These are phyloP conservation scores for Arabidopsis hybrid DNA, from an alignment of 441 rosid genomes.

Conservation along the genomic window DNA sequence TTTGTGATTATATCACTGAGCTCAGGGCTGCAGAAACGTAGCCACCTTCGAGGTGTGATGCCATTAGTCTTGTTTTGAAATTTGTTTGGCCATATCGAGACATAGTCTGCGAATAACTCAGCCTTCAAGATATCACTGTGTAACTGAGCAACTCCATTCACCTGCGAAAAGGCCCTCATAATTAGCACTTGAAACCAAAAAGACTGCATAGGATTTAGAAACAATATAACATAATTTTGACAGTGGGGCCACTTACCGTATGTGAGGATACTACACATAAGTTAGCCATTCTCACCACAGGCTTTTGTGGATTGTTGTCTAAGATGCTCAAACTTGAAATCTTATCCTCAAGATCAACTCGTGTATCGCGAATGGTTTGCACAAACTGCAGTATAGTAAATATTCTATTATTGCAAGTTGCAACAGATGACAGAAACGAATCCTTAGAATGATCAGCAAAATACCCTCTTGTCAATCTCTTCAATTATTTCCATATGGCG, in stretches of 20 bases:
- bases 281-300: slow-evolving; percentile 99
- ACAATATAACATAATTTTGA: background rate
- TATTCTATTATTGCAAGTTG: slow-evolving; percentile 11
- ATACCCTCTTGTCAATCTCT: slow-evolving; percentile 94
- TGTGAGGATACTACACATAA: slow-evolving; percentile 92
- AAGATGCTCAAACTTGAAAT: slow-evolving; percentile 75
- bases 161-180: slow-evolving; percentile 56
- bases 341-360: slow-evolving; percentile 82
- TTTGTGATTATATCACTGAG: slow-evolving; percentile 91
- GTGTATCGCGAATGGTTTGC: slow-evolving; percentile 58
- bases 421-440: slow-evolving; percentile 22
- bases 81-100: slow-evolving; percentile 91
- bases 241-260: slow-evolving; percentile 62
- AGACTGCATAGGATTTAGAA: background rate
- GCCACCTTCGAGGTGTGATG: slow-evolving; percentile 98
- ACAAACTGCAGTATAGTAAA: slow-evolving; percentile 67
- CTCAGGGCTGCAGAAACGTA: slow-evolving; percentile 95
- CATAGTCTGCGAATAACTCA: slow-evolving; percentile 92
- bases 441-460: slow-evolving; percentile 16
- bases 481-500: slow-evolving; percentile 99
- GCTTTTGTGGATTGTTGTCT: slow-evolving; percentile 91
- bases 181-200: slow-evolving; percentile 26
- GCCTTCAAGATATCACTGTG: slow-evolving; percentile 95
- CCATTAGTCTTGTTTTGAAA: slow-evolving; percentile 99
- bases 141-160: slow-evolving; percentile 97